These are phyloP conservation scores for Coemansia sp. DNA, from an alignment of 192 early-diverging fungal genomes.

Conservation along the genomic window DNA sequence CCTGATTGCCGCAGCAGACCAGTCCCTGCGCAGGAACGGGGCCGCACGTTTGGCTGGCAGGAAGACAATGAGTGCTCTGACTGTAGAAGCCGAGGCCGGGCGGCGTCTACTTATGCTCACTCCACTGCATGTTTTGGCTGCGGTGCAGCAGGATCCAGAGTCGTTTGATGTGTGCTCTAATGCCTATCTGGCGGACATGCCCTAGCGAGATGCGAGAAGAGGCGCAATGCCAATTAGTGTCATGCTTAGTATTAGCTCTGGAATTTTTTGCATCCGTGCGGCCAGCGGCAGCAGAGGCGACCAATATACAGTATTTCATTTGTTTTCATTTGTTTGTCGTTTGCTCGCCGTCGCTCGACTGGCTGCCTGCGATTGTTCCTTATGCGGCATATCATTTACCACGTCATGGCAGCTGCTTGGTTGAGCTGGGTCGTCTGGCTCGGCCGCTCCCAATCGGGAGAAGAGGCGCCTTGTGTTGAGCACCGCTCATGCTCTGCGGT, in stretches of 20 bases:
- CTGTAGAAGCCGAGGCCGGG: not conserved
- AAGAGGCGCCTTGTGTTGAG: too few relatives aligned
- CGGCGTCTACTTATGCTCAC: slow-evolving; percentile 36
- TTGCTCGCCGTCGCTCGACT: too few relatives aligned
- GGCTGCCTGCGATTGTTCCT: not conserved
- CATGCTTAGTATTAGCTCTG: too few relatives aligned
- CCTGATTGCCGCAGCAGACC: slow-evolving; percentile 24
- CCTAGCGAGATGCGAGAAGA: too few relatives aligned
- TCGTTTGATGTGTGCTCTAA: slow-evolving; percentile 44
- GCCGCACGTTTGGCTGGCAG: slow-evolving; percentile 1
- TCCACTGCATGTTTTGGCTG: slow-evolving; percentile 38
- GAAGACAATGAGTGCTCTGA: not conserved
- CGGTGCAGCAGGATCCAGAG: slow-evolving; percentile 28
- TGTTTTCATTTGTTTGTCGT: not conserved
- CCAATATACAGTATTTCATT: too few relatives aligned
- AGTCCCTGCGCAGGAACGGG: slow-evolving; percentile 25
- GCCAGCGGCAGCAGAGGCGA: too few relatives aligned
- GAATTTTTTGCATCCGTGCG: too few relatives aligned
- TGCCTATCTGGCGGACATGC: slow-evolving; percentile 19
- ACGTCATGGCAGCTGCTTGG: not conserved
- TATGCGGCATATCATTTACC: slow-evolving; percentile 9
- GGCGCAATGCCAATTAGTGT: too few relatives aligned
- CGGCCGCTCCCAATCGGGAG: slow-evolving; percentile 2
- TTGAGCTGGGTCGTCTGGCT: not conserved
- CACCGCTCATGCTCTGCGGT: too few relatives aligned